Base-by-base conservation (phyloP, 805 yeast genomes). In the Torulaspora maleeae region DNA sequence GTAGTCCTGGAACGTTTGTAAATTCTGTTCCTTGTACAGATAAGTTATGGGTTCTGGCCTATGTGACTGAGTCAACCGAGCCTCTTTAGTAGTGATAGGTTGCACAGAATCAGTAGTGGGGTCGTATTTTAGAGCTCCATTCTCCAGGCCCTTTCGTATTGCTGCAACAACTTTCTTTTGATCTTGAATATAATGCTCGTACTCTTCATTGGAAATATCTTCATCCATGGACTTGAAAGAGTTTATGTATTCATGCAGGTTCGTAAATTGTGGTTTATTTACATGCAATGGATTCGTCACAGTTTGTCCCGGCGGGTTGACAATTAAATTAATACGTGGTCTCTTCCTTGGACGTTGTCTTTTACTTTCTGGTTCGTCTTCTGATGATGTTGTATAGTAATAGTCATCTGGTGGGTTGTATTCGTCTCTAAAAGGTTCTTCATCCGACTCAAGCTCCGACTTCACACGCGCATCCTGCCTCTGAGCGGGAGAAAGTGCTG, bases 1-100 rank as follows among this genome's bases (percentile, higher is more conserved):
- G 62, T 86, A 82, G 56, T 90, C 97, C 36, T 77, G 76, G 56
- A 78, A 82, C 0, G 90, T 78, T 12, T 72, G 72, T 13, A 60
- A 53, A 34, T 64, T 64, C 46, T 58, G 70, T 47, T 66, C 64
- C 38, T 64, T 66, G 48, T 62, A 64, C 16, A 63, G 48, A 40
- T 45, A 66, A 19, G 65, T 53, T 57, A 82, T 54, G 53, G 79
- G 69, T 54, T 86, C 79, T 5, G 75, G 72, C 42, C 56, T 61
- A 61, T 79, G 51, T 56, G 68, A 50, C 36, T 66, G 69, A 36
- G 61, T 57, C 9, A 53, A 36, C 29, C 65, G 60, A 12, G 75
- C 63, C 13, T 64, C 66, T 42, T 68, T 74, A 0, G 78, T 76
- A 4, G 76, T 64, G 2, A 72, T 68, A 4, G 74, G 63, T 45